Evolutionary conservation across 805 yeast genomes (phyloP), one percentile per base, ranked within the genome.

Genomic region (Nakazawaea anatomiae): DNA sequence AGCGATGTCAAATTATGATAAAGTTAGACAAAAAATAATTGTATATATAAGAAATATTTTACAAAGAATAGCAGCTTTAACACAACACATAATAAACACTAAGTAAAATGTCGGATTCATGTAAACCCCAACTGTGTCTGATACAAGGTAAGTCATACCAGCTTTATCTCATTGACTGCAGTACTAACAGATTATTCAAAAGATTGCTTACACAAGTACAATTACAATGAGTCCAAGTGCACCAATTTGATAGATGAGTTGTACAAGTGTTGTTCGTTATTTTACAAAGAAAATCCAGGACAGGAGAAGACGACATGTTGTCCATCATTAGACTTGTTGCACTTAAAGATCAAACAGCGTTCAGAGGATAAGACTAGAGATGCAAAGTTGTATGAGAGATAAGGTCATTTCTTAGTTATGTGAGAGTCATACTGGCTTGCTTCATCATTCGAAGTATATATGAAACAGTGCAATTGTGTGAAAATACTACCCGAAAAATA

Each of bases 121-220:
- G 96, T 66, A 87, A 87, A 61, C 75, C 86, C 5, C 76, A 84
- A 55, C 96, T 96, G 2, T 89, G 96, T 68, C 83, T 82, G 3
- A 89, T 89, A 39, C 96, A 88, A 65, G 73, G 84, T 79, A 63
- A 29, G 80, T 69, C 36, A 9, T 1, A 18, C 25, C 29, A 18
- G 38, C 32, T 14, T 14, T 28, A 39, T 6, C 29, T 28, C 41
- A 46, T 35, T 9, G 39, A 41, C 11, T 47, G 44, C 29, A 42
- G 35, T 31, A 34, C 25, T 30, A 31, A 36, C 27, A 18, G 44
- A 29, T 25, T 12, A 4, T 41, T 57, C 50, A 75, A 18, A 18
- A 18, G 86, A 84, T 57, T 90, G 97, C 61, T 68, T 90, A 8
- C 76, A 77, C 48, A 61, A 68, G 29, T 75, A 76, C 56, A 75